phyloP scores from a whole-genome alignment of 2,329 filamentous ascomycete genomes.

The Zasmidium angulare region DNA sequence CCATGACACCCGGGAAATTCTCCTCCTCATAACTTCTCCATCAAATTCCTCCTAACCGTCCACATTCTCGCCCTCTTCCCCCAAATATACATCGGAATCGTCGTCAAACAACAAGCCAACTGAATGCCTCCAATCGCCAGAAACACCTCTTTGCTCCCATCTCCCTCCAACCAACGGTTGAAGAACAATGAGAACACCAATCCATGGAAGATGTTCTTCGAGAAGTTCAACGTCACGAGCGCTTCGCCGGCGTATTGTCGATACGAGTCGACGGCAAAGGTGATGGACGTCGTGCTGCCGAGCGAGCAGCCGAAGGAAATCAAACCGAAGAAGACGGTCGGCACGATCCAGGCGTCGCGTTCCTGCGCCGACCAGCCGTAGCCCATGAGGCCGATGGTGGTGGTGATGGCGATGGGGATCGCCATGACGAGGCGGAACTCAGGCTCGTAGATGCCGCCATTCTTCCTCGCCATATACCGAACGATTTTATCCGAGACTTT shows the following conservation, averaged over 20 bases:
- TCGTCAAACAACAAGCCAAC: constrained; percentile 68
- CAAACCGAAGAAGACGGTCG: constrained; percentile 88
- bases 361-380: constrained; percentile 89
- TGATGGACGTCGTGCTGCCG: constrained; percentile 87
- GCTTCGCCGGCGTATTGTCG: constrained; percentile 91
- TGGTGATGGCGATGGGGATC: constrained; percentile 73
- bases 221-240: constrained; percentile 89
- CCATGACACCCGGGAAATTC: too few species aligned
- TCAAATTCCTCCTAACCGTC: constrained; percentile 82
- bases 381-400: constrained; percentile 84
- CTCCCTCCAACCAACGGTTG: constrained; percentile 73
- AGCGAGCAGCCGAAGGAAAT: constrained; percentile 90
- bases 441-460: constrained; percentile 92
- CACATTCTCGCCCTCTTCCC: constrained; percentile 91
- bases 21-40: constrained; percentile 67
- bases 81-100: constrained; percentile 91
- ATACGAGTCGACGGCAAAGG: constrained; percentile 91
- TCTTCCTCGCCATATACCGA: constrained; percentile 74
- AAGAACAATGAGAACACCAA: constrained; percentile 88
- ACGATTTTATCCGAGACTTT: constrained; percentile 85
- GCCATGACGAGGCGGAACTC: constrained; percentile 92
- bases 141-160: constrained; percentile 77
- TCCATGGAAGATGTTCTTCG: constrained; percentile 91
- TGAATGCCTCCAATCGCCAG: constrained; percentile 85
- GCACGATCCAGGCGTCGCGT: constrained; percentile 80